Conservation (phyloP, 2,329 filamentous ascomycete genomes). For the Cladosporium cucumerinum region DNA sequence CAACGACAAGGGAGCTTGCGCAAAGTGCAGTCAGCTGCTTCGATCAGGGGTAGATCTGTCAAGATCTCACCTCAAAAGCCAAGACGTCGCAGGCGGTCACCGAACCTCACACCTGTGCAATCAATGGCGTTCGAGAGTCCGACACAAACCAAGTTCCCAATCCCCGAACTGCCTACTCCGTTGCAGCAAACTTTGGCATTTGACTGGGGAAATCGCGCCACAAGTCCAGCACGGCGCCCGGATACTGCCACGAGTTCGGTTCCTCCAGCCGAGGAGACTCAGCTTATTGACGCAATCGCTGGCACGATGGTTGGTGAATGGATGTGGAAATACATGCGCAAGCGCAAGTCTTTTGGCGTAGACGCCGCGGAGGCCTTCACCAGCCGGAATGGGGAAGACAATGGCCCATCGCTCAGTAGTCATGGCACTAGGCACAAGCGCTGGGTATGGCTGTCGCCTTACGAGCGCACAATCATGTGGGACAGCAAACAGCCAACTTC, state of each 20-base stretch:
- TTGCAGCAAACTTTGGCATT: constrained; percentile 24
- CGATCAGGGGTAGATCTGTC: constrained; percentile 56
- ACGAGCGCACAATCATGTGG: constrained; percentile 95
- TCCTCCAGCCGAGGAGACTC: constrained; percentile 40
- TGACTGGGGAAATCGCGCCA: constrained; percentile 15
- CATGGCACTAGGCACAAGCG: constrained; percentile 78
- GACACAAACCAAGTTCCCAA: constrained; percentile 32
- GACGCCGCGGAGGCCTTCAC: constrained; percentile 48
- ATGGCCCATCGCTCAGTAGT: constrained; percentile 58
- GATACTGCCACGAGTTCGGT: constrained; percentile 16
- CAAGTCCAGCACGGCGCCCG: not conserved
- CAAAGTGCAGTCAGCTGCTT: constrained; percentile 80
- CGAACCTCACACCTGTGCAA: constrained; percentile 35
- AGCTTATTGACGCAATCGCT: constrained; percentile 92
- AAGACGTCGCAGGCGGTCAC: constrained; percentile 29
- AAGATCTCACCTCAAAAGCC: constrained; percentile 53
- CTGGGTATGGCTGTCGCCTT: constrained; percentile 98
- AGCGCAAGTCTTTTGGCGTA: constrained; percentile 87
- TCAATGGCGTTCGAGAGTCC: constrained; percentile 36
- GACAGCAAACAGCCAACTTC: constrained; percentile 94
- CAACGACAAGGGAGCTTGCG: constrained; percentile 54
- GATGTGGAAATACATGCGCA: constrained; percentile 88
- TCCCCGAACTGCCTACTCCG: constrained; percentile 33
- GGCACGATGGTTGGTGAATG: constrained; percentile 98
- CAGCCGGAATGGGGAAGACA: constrained; percentile 56